phyloP scores from a whole-genome alignment of 2,329 filamentous ascomycete species.

The Sporothrix mexicana region DNA sequence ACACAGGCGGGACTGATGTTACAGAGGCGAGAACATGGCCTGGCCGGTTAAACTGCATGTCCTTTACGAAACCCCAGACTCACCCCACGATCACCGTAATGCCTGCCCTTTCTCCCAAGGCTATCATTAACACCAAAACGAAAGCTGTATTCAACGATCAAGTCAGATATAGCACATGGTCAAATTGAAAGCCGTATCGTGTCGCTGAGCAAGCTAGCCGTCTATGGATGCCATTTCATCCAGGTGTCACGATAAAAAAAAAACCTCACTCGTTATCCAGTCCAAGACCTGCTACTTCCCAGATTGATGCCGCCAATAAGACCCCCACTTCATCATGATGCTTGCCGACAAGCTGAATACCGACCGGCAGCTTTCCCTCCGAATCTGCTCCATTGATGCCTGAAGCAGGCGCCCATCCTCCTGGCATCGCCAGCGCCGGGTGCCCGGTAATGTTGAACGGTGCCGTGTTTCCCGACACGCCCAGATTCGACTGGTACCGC shows the following conservation, averaged over 20 bases:
- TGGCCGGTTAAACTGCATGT: background rate
- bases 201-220: too few species aligned
- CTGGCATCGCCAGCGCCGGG: constrained; percentile 55
- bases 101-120: too few species aligned
- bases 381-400: constrained; percentile 31
- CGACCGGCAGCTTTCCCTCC: constrained; percentile 42
- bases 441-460: constrained; percentile 59
- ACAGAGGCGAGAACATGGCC: too few species aligned
- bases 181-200: too few species aligned
- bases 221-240: too few species aligned
- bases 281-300: constrained; percentile 44
- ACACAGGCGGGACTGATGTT: too few species aligned
- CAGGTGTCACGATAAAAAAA: too few species aligned
- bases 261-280: constrained; percentile 35
- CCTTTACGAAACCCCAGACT: too few species aligned
- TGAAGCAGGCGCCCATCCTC: constrained; percentile 43
- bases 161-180: too few species aligned
- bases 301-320: constrained; percentile 43
- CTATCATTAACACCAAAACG: too few species aligned
- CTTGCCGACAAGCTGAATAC: constrained; percentile 44
- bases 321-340: constrained; percentile 42
- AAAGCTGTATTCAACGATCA: too few species aligned
- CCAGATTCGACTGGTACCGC: constrained; percentile 52
- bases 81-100: too few species aligned
- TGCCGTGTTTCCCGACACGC: constrained; percentile 52